Conservation (phyloP, 306 rosid species). For the Canavalia ensiformis region DNA sequence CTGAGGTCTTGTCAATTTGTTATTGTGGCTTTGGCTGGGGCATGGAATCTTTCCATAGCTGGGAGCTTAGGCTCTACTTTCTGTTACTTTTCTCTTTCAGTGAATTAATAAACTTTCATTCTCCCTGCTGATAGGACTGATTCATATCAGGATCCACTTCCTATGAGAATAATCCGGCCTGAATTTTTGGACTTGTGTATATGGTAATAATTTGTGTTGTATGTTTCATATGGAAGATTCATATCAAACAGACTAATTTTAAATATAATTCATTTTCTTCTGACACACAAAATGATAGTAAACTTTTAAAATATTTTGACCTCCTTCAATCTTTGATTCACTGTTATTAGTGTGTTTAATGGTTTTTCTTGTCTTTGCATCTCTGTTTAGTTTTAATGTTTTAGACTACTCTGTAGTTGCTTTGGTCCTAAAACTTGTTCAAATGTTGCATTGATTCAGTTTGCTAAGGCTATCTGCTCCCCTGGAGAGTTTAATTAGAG, state of each 20-base stretch:
- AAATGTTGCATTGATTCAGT: constrained; percentile 66
- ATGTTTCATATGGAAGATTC: constrained; percentile 40
- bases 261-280: constrained; percentile 29
- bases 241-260: not conserved
- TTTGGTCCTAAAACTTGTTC: constrained; percentile 46
- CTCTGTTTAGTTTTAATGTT: constrained; percentile 40
- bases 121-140: too few relatives aligned
- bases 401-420: constrained; percentile 34
- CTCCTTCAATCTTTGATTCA: constrained; percentile 30
- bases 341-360: constrained; percentile 26
- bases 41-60: too few relatives aligned
- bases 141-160: too few relatives aligned
- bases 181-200: not conserved
- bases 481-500: constrained; percentile 84
- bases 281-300: constrained; percentile 11
- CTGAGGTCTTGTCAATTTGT: too few relatives aligned
- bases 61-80: too few relatives aligned
- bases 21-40: too few relatives aligned
- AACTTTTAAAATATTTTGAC: constrained; percentile 22
- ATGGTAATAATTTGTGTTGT: constrained; percentile 37
- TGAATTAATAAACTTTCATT: too few relatives aligned
- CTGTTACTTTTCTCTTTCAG: too few relatives aligned
- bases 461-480: constrained; percentile 84
- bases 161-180: constrained; percentile 25
- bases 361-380: not conserved